Base-by-base conservation (phyloP, 192 early-diverging fungal species). In the Backusella tuberculispora region DNA sequence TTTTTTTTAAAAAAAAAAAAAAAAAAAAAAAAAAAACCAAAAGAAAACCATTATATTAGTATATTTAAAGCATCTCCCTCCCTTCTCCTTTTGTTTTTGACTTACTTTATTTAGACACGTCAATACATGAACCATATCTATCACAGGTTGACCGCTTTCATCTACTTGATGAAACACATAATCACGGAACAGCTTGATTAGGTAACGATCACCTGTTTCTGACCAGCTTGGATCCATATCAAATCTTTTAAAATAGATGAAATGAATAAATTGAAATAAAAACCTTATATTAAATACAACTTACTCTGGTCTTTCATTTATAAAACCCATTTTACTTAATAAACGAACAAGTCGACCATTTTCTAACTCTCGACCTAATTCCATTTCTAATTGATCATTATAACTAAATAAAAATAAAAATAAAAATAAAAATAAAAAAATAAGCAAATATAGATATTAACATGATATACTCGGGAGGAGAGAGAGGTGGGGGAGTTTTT, bases 201-300 rank as follows among this genome's bases (percentile, higher is more conserved):
- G 87, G 80, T 99, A 99, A 43, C 96, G 85, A 83, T 99, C 97
- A n/a, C 97, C 97, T 1, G 96, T 99, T 79, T 99, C 96, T n/a
- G 96, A 92, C 96, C 96, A 99, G 64, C 90, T 91, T 7, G 95
- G 90, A 80, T 97, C 96, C 86, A 92, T 88, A 63, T 90, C 90
- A 78, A 95, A 95, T 78, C 92, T 93, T 69, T 10, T 6, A 75
- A 64, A 17, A 9, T n/a, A n/a, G 41, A 41, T 15, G 66, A 5
- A 15, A 56, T 24, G 24, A 6, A 56, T 17, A 6, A 56, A 95
- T 88, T 7, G 14, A 56, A 15, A 56, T 7, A 56, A 56, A 17
- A 10, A 17, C 37, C 17, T 3, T 10, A 8, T 34, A 67, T 94
- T 40, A 38, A 14, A 19, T n/a, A 9, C 29, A 76, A 76, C 84